Evolutionary conservation across 2,329 filamentous ascomycete genomes (phyloP).

Genomic region (Exophiala xenobiotica): DNA sequence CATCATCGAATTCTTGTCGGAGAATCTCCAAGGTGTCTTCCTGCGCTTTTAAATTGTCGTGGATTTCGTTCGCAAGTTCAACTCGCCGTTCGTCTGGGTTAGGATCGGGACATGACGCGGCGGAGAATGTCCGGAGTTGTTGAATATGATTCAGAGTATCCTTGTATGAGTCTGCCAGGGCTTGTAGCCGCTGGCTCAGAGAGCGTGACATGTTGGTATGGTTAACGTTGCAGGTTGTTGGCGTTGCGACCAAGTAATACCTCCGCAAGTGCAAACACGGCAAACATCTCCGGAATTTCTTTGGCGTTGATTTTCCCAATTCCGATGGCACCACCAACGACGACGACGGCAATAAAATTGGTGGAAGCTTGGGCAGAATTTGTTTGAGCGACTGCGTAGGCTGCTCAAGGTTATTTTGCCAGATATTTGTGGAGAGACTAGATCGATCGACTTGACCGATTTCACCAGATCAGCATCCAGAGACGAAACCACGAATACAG

Average conservation of each 20-base stretch:
- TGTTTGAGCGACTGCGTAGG: no score
- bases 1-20: constrained; percentile 71
- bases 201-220: constrained; percentile 40
- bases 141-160: constrained; percentile 56
- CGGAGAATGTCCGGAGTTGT: constrained; percentile 59
- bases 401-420: no score
- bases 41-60: constrained; percentile 70
- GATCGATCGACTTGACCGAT: no score
- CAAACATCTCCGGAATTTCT: constrained; percentile 12
- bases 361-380: no score
- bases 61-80: constrained; percentile 79
- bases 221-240: neutral
- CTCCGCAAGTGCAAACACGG: constrained; percentile 19
- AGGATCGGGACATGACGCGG: constrained; percentile 62
- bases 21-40: constrained; percentile 83
- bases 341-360: no score
- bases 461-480: neutral
- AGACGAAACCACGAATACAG: neutral
- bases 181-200: constrained; percentile 50
- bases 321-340: neutral
- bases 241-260: neutral
- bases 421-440: no score
- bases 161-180: constrained; percentile 55
- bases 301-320: constrained; percentile 3
- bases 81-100: constrained; percentile 61